Percentiles rank a stretch among this genome's conserved stretches.
These are phyloP conservation scores for Plasmopara halstedii DNA, from an alignment of 352 stramenopile genomes.

Conservation along the genomic window DNA sequence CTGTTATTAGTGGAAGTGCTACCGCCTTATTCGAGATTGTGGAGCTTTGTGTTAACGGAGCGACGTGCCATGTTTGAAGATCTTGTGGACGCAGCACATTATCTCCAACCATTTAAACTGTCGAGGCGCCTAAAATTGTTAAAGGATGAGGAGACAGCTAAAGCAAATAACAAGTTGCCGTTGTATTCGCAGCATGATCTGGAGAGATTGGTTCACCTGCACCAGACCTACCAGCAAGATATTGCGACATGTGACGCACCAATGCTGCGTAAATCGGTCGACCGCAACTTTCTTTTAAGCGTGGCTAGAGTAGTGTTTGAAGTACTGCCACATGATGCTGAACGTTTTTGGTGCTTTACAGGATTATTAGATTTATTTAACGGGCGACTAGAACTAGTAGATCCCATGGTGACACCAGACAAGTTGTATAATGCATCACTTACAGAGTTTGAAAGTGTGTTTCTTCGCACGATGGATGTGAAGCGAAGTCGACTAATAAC, in stretches of 20 bases:
- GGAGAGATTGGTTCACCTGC: conserved; percentile 26
- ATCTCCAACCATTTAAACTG: too few species aligned
- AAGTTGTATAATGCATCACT: conserved; percentile 33
- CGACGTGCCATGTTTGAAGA: conserved; percentile 60
- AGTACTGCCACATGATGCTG: conserved; percentile 26
- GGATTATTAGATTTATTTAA: conserved; percentile 51
- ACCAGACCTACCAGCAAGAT: conserved; percentile 36
- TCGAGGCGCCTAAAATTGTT: conserved; percentile 17
- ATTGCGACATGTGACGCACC: conserved; percentile 21
- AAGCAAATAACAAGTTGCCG: neutral
- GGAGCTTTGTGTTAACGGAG: conserved; percentile 48
- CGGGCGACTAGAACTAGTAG: conserved; percentile 38
- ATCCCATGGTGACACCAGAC: conserved; percentile 28
- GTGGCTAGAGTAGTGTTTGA: conserved; percentile 34
- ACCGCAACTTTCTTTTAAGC: conserved; percentile 24
- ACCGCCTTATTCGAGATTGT: conserved; percentile 48
- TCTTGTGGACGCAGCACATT: conserved; percentile 37
- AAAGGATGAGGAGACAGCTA: neutral
- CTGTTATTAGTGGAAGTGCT: conserved; percentile 49
- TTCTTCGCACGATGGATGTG: conserved; percentile 58
- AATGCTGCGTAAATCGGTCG: conserved; percentile 32
- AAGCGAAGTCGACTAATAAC: conserved; percentile 23
- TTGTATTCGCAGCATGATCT: conserved; percentile 6
- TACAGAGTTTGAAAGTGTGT: conserved; percentile 47
- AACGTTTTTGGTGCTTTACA: conserved; percentile 73